Conservation (phyloP, 495 filamentous ascomycete genomes). For the Tuber aestivum region DNA sequence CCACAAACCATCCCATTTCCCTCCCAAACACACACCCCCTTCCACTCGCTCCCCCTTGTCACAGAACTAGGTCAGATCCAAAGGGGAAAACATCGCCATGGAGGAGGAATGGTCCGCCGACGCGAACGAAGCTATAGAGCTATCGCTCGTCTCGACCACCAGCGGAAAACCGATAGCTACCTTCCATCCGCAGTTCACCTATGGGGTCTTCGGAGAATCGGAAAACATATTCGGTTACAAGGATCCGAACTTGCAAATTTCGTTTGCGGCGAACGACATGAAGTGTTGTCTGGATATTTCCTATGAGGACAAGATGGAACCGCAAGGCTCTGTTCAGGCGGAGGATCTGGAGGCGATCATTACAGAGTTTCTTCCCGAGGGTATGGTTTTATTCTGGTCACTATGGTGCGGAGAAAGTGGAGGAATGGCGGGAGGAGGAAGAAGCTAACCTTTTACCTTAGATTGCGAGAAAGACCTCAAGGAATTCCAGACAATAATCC, state of each 20-base stretch:
- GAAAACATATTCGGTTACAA: conserved; percentile 89
- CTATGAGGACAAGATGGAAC: conserved; percentile 66
- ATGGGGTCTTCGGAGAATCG: conserved; percentile 83
- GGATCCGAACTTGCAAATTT: conserved; percentile 65
- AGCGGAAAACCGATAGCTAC: conserved; percentile 53
- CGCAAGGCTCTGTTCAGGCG: conserved; percentile 64
- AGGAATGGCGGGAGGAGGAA: background rate
- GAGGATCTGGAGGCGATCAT: conserved; percentile 61
- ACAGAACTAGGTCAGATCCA: background rate
- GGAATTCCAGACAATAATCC: conserved; percentile 20
- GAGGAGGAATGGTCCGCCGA: conserved; percentile 57
- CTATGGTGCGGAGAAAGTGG: background rate
- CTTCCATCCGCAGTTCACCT: conserved; percentile 84
- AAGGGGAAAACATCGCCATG: conserved; percentile 4
- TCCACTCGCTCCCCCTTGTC: no score
- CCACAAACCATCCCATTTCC: background rate
- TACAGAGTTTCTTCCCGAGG: conserved; percentile 60
- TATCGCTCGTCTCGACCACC: conserved; percentile 61
- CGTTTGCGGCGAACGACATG: conserved; percentile 75
- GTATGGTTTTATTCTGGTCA: conserved; percentile 45
- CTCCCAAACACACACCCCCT: conserved; percentile 5
- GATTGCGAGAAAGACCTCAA: conserved; percentile 21
- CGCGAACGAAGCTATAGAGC: conserved; percentile 65
- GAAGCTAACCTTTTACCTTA: conserved; percentile 3
- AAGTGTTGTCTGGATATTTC: conserved; percentile 65